Evolutionary conservation across 805 yeast species (phyloP), one percentile per base, ranked within the genome.

Genomic region (Starmerella kuoi): DNA sequence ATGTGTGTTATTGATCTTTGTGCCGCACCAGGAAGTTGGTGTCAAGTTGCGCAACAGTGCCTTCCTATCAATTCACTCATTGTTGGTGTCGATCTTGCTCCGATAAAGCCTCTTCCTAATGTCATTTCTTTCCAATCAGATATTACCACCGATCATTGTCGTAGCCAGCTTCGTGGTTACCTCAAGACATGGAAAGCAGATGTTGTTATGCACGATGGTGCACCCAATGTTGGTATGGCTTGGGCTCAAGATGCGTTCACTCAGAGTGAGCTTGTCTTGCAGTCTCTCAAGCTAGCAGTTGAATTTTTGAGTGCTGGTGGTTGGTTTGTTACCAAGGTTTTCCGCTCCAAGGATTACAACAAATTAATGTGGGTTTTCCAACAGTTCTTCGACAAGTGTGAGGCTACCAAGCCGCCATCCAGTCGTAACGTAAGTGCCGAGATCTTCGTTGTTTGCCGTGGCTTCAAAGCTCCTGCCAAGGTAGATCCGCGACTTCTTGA

Each of bases 21-120:
- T 78, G 97, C 97, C 41, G 98, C 98, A 9, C 97, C 97, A 32
- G 98, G 98, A 44, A 85, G 96, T 3, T 91, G 98, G 98, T 91
- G 98, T 72, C 98, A 91, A 67, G 97, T 91, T 34, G 98, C 98
- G 1, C 77, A 94, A 1, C 82, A 86, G 47, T 63, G 85, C 41
- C 86, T 97, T 65, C 97, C 98, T 2, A 69, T 86, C 1, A 85
- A 86, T 62, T 84, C 96, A 0, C 70, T 91, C 52, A 91, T 91
- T 56, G 85, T 91, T 41, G 98, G 98, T 63, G 98, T 91, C n/a
- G 98, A 91, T 73, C 79, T 91, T 56, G 97, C 87, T 26, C 96
- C 96, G 15, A 91, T 91, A 68, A 88, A 85, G 59, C 79, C 95
- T n/a, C 70, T 91, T 59, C 96, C 97, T 21, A 87, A 91, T 58